Percentiles rank a stretch among this genome's conserved stretches.
Evolutionary conservation across 2,329 filamentous ascomycete genomes (phyloP).

Genomic region (Aspergillus cejpii): DNA sequence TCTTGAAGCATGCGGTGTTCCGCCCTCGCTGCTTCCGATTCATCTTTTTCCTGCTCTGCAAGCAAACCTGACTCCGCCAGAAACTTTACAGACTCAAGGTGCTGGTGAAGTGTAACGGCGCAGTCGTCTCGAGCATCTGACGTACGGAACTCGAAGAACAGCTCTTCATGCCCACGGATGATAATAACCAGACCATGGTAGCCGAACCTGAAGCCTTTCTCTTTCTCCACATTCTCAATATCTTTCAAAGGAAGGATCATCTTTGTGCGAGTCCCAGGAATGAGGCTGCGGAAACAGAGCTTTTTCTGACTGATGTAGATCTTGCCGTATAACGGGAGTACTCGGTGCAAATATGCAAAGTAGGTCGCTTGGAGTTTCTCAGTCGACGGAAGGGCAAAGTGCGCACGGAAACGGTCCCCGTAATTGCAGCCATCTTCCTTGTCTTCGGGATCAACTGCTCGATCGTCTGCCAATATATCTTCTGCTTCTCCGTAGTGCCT

Average conservation of each 20-base stretch:
- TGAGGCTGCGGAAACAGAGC: conserved; percentile 86
- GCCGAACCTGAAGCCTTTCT: conserved; percentile 87
- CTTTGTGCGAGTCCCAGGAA: conserved; percentile 86
- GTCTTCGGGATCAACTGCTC: conserved; percentile 50
- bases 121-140: conserved; percentile 81
- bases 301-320: conserved; percentile 84
- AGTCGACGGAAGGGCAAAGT: conserved; percentile 79
- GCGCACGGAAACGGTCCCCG: conserved; percentile 68
- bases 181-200: conserved; percentile 89
- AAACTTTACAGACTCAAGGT: conserved; percentile 64
- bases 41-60: conserved; percentile 60
- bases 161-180: conserved; percentile 85
- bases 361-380: conserved; percentile 85
- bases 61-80: conserved; percentile 64
- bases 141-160: conserved; percentile 89
- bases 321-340: conserved; percentile 89
- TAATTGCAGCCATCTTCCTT: conserved; percentile 49
- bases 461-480: conserved; percentile 60
- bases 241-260: conserved; percentile 85
- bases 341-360: conserved; percentile 84
- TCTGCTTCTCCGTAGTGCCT: conserved; percentile 79
- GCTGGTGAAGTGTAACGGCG: conserved; percentile 69
- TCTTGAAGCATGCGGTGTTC: conserved; percentile 76
- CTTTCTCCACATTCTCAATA: conserved; percentile 87
- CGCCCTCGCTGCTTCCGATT: conserved; percentile 66